Base-by-base conservation (phyloP, 345 rosid genomes). In the Capsella bursapastoris region DNA sequence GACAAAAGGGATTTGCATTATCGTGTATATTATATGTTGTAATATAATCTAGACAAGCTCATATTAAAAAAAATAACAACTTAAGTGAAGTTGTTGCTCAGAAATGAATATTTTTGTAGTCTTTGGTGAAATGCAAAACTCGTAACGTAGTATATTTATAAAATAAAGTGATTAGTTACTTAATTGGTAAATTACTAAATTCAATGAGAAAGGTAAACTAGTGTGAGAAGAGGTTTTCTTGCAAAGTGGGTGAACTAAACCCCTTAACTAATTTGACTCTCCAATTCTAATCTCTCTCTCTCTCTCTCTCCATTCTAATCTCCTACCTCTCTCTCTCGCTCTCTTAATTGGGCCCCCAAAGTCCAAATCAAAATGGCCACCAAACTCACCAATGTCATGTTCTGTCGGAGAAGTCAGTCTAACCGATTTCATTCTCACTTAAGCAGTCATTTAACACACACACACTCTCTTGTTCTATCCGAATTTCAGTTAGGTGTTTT, bases 221-320 rank as follows among this genome's bases (percentile, higher is more conserved):
- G 37, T 34, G 12, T 7, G 60, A 60, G 51, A 47, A 44, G 70
- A 62, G 67, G 41, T 71, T 52, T 22, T 34, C 72, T 51, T 72
- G 70, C 51, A 22, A 4, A 72, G 81, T 78, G 77, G 81, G 70
- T 78, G 77, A 78, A 60, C 81, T 66, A 78, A 78, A 59, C 78
- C 81, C 40, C 51, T 72, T 72, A 60, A 72, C 77, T 64, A 57
- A 64, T 45, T 69, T 12, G 57, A 70, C 52, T 56, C 25, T 65
- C 29, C 37, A 32, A 37, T 9, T 51, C 16, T 28, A 43, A 49
- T 52, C 61, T 53, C 16, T 8, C 4, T 31, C 4, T 53, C 51
- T 64, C n/a, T n/a, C n/a, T n/a, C n/a, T n/a, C n/a, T n/a, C n/a
- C n/a, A n/a, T n/a, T n/a, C n/a, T n/a, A n/a, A n/a, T n/a, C n/a